phyloP scores from a whole-genome alignment of 495 filamentous ascomycete species.

The Thermothielavioides terrestris region DNA sequence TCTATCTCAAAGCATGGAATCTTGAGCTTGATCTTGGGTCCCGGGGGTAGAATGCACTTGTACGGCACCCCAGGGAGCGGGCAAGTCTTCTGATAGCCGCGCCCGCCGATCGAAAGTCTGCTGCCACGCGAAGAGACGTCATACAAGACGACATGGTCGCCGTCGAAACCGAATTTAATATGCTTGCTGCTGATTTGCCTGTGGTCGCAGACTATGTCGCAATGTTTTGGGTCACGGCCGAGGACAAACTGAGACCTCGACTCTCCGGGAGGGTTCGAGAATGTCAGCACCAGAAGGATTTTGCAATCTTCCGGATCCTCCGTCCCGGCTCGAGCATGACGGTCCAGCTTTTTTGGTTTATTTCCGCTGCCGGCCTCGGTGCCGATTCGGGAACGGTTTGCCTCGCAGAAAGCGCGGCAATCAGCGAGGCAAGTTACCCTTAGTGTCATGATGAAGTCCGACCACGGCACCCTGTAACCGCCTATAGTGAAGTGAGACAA shows the following conservation, averaged over 20 bases:
- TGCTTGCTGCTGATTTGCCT: not conserved
- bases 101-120: not conserved
- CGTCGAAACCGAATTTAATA: not conserved
- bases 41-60: not conserved
- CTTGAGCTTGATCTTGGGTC: not conserved
- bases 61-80: not conserved
- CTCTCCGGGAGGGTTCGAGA: not conserved
- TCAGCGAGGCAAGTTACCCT: too few relatives aligned
- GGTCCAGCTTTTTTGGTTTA: too few relatives aligned
- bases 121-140: not conserved
- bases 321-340: not conserved
- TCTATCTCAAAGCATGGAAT: not conserved
- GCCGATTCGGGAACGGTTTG: too few relatives aligned
- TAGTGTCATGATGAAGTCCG: too few relatives aligned
- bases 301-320: too few relatives aligned
- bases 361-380: too few relatives aligned
- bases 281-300: not conserved
- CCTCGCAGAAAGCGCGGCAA: too few relatives aligned
- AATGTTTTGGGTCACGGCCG: not conserved
- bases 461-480: too few relatives aligned
- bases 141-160: not conserved
- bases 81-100: not conserved
- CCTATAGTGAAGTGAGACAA: too few relatives aligned
- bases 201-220: not conserved
- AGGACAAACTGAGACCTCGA: not conserved